A percentile compares a stretch with the other conserved stretches of the same genome.
Conservation (phyloP, 2,329 filamentous ascomycete species). For the Falciphora oryzae region DNA sequence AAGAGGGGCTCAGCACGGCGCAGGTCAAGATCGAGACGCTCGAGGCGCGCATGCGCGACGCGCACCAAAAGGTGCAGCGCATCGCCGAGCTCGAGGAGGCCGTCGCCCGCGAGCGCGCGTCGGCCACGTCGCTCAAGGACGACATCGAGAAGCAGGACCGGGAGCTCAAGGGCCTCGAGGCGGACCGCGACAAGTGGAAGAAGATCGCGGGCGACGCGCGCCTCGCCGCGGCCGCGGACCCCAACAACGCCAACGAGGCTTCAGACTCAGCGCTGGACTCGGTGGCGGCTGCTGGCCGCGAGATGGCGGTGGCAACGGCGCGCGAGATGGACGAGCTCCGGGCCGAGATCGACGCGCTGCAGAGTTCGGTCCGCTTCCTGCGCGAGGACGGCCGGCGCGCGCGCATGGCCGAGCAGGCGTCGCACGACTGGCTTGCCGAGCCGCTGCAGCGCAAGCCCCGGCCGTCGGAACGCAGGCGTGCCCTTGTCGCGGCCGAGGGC, state of each 20-base stretch:
- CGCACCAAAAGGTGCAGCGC: slow-evolving; percentile 66
- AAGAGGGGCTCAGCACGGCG: slow-evolving; percentile 79
- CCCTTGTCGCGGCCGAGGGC: slow-evolving; percentile 53
- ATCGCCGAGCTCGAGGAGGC: slow-evolving; percentile 60
- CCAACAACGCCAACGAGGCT: slow-evolving; percentile 32
- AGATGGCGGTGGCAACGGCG: slow-evolving; percentile 63
- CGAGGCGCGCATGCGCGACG: slow-evolving; percentile 80
- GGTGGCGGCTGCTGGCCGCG: slow-evolving; percentile 37
- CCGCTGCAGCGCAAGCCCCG: slow-evolving; percentile 41
- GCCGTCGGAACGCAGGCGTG: slow-evolving; percentile 42
- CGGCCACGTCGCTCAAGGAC: slow-evolving; percentile 50
- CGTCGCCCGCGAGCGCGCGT: slow-evolving; percentile 47
- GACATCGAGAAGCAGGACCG: slow-evolving; percentile 63
- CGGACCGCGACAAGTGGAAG: slow-evolving; percentile 65
- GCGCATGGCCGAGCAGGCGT: slow-evolving; percentile 49
- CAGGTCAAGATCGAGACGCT: slow-evolving; percentile 92
- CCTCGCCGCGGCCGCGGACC: slow-evolving; percentile 41
- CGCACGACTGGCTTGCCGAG: slow-evolving; percentile 57
- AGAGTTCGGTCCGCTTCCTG: slow-evolving; percentile 62
- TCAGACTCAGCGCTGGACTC: background rate
- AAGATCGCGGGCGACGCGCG: slow-evolving; percentile 60
- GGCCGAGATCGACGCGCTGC: slow-evolving; percentile 58
- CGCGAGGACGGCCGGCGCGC: slow-evolving; percentile 61
- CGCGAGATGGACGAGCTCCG: slow-evolving; percentile 69
- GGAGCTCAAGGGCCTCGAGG: slow-evolving; percentile 58